Conservation (phyloP, 495 filamentous ascomycete species). For the Trichoderma gamsii region DNA sequence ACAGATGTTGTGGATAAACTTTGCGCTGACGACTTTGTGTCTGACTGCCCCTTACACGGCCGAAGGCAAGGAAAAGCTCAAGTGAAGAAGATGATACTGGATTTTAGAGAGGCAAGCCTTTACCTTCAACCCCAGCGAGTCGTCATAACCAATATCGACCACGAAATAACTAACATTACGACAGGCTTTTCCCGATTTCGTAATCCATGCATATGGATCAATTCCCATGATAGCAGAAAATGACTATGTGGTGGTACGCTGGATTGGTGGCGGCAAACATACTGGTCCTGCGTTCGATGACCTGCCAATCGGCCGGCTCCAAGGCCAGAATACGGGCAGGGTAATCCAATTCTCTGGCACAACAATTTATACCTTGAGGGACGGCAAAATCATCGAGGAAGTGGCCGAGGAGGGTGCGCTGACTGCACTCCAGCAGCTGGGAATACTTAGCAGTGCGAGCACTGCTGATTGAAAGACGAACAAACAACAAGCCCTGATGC, state of each 20-base stretch:
- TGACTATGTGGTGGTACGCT: background rate
- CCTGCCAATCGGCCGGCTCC: background rate
- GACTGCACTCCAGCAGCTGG: background rate
- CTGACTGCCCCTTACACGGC: background rate
- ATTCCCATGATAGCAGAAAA: background rate
- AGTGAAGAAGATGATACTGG: background rate
- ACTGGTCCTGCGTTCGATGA: background rate
- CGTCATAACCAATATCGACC: background rate
- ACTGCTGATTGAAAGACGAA: background rate
- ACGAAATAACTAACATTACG: background rate
- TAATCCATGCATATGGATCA: background rate
- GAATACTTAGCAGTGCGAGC: background rate
- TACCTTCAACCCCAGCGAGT: background rate
- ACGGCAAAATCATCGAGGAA: background rate
- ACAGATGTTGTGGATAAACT: background rate
- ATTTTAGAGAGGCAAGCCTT: background rate
- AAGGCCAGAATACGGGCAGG: background rate
- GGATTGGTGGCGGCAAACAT: background rate
- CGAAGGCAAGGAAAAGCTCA: background rate
- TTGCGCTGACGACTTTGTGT: background rate
- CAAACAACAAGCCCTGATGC: background rate
- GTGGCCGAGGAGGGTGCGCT: background rate
- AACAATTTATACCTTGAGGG: background rate
- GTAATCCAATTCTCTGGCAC: background rate
- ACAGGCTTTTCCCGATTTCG: background rate